These are phyloP conservation scores for Rhodosporidiobolus odoratus DNA, from an alignment of 768 basidiomycete species.

Conservation along the genomic window DNA sequence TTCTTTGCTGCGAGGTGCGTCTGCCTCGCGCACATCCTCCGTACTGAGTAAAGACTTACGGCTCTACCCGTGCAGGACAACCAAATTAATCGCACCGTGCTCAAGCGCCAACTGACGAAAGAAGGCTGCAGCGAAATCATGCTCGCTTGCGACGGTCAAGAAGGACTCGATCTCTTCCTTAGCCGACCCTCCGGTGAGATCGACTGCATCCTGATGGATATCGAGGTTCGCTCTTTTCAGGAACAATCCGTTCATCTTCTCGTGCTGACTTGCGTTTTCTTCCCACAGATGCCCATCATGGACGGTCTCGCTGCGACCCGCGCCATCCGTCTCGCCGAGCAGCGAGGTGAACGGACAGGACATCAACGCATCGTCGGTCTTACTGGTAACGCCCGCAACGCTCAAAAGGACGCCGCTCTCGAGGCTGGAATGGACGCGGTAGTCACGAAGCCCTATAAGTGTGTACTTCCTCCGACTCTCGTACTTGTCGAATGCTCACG, in stretches of 20 bases:
- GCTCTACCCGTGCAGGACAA: constrained; percentile 14
- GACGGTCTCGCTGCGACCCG: constrained; percentile 37
- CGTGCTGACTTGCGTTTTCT: neutral
- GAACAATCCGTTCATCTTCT: neutral
- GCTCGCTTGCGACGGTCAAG: constrained; percentile 29
- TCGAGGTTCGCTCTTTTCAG: constrained; percentile 22
- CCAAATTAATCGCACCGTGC: constrained; percentile 31
- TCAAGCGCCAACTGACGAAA: constrained; percentile 23
- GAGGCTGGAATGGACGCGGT: constrained; percentile 38
- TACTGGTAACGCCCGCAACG: constrained; percentile 40
- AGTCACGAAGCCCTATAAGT: constrained; percentile 41
- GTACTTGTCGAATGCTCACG: too few relatives aligned
- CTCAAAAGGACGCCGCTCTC: constrained; percentile 37
- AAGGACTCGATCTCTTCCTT: constrained; percentile 13
- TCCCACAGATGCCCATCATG: constrained; percentile 35
- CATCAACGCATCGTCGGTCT: constrained; percentile 36
- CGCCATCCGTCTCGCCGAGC: constrained; percentile 26
- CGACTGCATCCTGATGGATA: constrained; percentile 36
- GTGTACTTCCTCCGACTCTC: neutral
- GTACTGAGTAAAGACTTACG: neutral
- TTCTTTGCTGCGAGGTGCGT: constrained; percentile 34
- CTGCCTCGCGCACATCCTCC: neutral
- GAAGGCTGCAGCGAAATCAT: constrained; percentile 21
- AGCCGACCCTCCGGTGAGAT: neutral
- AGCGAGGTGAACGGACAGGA: neutral